Evolutionary conservation across 2,329 filamentous ascomycete species (phyloP), one percentile per base, ranked within the genome.

Genomic region (Calonectria crousiana): DNA sequence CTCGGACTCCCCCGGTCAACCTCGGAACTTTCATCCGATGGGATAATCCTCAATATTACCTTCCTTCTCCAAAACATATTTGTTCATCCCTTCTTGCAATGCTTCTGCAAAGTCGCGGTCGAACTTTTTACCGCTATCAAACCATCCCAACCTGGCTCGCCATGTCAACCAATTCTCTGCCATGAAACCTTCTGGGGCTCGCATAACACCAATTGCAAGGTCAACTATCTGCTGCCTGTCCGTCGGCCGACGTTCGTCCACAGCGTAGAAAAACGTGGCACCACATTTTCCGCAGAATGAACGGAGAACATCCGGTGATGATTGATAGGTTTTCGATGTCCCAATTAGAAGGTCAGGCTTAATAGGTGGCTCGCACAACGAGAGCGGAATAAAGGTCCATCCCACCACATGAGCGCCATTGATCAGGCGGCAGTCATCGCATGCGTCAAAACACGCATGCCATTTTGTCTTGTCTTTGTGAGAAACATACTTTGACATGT

Each of bases 221-320:
- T 88, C 85, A 1, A 88, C 81, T 13, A 89, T 71, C 51, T 83
- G 80, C 71, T 81, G 78, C 30, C 82, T 76, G n/a, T 81, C 82
- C 2, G 75, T 76, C 11, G 81, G 80, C 6, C 77, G 80, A 47
- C 84, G 78, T 0, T 77, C 72, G 4, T 81, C 81, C 30, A 75
- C 74, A 5, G 80, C 78, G 62, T 79, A 86, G 65, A 89, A 86
- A 16, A 86, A 80, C 0, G 85, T 88, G 3, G 88, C 87, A 3
- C 88, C 87, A 64, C 88, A 90, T 2, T 75, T 80, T 3, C 86
- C 84, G 72, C 88, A 90, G 75, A 89, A 89, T 0, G 83, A 84
- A 18, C 87, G 83, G 30, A 82, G 71, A n/a, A 85, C 84, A 0
- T 80, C 81, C 14, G 82, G 77, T 1, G 86, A 87, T 2, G 86